phyloP scores from a whole-genome alignment of 129 eudicot genomes.

The Silybum marianum region DNA sequence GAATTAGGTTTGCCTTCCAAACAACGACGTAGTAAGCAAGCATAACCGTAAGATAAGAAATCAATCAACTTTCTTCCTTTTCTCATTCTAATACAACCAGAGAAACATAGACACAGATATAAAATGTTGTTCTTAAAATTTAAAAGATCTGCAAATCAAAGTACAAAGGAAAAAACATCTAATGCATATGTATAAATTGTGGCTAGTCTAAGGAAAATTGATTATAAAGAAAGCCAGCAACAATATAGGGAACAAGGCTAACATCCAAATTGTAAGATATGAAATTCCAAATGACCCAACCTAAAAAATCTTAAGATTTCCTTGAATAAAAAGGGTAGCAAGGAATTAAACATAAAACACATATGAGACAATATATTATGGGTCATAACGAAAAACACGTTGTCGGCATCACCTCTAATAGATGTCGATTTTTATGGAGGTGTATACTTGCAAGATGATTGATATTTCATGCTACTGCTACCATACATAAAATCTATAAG shows the following conservation, averaged over 20 bases:
- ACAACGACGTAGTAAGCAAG: neutral
- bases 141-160: neutral
- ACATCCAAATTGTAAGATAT: neutral
- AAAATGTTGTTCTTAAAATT: neutral
- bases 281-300: neutral
- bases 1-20: constrained; percentile 11
- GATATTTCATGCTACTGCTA: neutral
- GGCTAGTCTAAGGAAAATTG: too few species aligned
- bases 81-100: constrained; percentile 3
- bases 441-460: neutral
- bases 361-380: neutral
- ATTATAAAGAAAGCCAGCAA: neutral
- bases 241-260: neutral
- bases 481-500: neutral
- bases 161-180: neutral
- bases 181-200: neutral
- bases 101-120: neutral
- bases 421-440: neutral
- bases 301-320: neutral
- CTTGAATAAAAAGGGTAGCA: neutral
- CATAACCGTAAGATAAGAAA: neutral
- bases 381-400: neutral
- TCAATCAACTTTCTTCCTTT: neutral
- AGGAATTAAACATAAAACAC: neutral
- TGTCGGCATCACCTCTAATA: neutral